phyloP scores from a whole-genome alignment of 2,329 filamentous ascomycete species.

The Hypoxylon sp. region DNA sequence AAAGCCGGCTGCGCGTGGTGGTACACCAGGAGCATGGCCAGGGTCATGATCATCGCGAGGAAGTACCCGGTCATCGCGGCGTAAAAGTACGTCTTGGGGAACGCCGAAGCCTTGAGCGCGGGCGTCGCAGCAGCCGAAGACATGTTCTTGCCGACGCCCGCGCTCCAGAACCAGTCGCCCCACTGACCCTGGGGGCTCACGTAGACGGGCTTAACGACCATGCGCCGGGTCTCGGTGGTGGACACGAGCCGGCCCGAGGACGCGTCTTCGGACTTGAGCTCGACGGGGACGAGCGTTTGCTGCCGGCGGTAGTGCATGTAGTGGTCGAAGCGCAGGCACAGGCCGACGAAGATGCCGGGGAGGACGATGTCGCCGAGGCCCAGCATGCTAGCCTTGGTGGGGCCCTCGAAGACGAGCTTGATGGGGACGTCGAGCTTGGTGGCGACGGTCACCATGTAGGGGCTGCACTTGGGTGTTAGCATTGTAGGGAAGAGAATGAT shows the following conservation, averaged over 20 bases:
- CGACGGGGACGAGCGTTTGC: constrained; percentile 61
- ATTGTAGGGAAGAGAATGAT: not conserved
- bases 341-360: constrained; percentile 88
- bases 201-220: constrained; percentile 64
- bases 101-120: constrained; percentile 61
- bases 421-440: constrained; percentile 91
- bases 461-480: constrained; percentile 58
- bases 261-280: constrained; percentile 50
- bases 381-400: constrained; percentile 81
- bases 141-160: constrained; percentile 46
- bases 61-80: constrained; percentile 82
- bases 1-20: constrained; percentile 89
- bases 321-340: constrained; percentile 91
- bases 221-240: constrained; percentile 56
- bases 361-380: constrained; percentile 95
- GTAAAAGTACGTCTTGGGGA: constrained; percentile 87
- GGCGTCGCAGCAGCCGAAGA: constrained; percentile 50
- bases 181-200: constrained; percentile 76
- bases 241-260: constrained; percentile 52
- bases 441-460: constrained; percentile 88
- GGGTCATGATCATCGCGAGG: constrained; percentile 79
- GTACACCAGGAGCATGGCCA: constrained; percentile 81
- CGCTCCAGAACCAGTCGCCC: constrained; percentile 87
- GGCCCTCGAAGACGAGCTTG: constrained; percentile 81
- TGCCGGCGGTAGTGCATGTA: constrained; percentile 83